phyloP scores from a whole-genome alignment of 371 early-diverging fungal genomes.

The Mortierella polycephala region DNA sequence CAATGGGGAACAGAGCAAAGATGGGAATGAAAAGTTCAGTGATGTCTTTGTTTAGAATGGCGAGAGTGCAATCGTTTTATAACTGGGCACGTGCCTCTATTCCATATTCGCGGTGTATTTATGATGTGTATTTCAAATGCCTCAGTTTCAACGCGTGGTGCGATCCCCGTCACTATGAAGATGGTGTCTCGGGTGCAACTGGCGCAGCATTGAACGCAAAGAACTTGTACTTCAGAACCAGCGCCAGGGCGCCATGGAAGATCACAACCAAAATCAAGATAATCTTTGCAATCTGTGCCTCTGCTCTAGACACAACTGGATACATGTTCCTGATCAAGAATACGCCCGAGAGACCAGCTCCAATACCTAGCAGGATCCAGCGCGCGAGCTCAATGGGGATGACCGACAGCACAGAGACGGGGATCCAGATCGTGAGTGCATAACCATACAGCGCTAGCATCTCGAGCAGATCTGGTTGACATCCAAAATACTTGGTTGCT shows the following conservation, averaged over 20 bases:
- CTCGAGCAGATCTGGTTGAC: conserved; percentile 84
- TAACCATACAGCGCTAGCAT: conserved; percentile 91
- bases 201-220: conserved; percentile 55
- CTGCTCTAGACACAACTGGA: conserved; percentile 70
- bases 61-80: too few species aligned
- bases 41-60: too few species aligned
- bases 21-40: too few species aligned
- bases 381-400: conserved; percentile 33
- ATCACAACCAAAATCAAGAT: conserved; percentile 73
- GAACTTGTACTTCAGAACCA: conserved; percentile 87
- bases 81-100: too few species aligned
- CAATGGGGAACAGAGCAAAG: too few species aligned
- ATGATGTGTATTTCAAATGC: too few species aligned
- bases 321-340: conserved; percentile 64
- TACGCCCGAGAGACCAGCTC: conserved; percentile 32
- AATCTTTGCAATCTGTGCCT: conserved; percentile 72
- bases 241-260: conserved; percentile 79
- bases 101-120: too few species aligned
- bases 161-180: too few species aligned
- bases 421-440: conserved; percentile 90
- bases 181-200: not conserved
- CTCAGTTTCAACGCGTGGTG: too few species aligned
- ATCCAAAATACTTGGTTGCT: conserved; percentile 85
- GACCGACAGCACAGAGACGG: conserved; percentile 78
- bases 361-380: conserved; percentile 42